Evolutionary conservation across 371 early-diverging fungal species (phyloP).

Genomic region (Choanephora cucurbitarum): DNA sequence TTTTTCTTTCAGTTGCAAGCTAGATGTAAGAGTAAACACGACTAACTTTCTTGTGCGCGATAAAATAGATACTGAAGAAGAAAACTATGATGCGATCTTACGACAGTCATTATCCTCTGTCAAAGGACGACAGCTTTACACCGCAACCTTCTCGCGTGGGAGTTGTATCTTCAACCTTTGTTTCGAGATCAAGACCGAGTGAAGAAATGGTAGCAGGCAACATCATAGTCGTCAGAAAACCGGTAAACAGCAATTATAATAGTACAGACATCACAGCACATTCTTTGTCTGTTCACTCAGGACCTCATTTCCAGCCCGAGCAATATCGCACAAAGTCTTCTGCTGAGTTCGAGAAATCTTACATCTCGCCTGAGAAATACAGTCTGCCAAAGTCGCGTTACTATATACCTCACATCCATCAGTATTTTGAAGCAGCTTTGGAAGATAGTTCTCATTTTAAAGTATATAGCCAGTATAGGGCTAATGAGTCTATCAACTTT

Average conservation of each 20-base stretch:
- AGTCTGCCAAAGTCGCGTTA: neutral
- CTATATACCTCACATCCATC: slow-evolving; percentile 7
- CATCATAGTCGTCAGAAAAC: neutral
- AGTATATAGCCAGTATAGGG: slow-evolving; percentile 5
- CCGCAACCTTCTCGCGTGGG: slow-evolving; percentile 2
- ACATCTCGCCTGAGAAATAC: neutral
- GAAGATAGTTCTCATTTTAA: slow-evolving; percentile 15
- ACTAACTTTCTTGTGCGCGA: no score
- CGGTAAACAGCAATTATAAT: neutral
- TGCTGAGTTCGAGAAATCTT: neutral
- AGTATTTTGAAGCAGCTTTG: slow-evolving; percentile 16
- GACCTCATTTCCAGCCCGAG: slow-evolving; percentile 19
- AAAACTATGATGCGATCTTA: no score
- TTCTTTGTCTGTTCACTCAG: slow-evolving; percentile 15
- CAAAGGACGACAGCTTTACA: no score
- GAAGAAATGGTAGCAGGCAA: neutral
- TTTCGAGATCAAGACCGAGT: neutral
- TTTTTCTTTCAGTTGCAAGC: no score
- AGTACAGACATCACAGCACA: neutral
- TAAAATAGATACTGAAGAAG: no score
- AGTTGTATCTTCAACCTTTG: neutral
- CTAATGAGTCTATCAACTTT: slow-evolving; percentile 23
- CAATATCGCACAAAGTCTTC: slow-evolving; percentile 11
- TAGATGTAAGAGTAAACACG: no score
- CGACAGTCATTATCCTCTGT: no score